These are phyloP conservation scores for Ceratocystiopsis brevicomis DNA, from an alignment of 2,329 filamentous ascomycete genomes.

Conservation along the genomic window DNA sequence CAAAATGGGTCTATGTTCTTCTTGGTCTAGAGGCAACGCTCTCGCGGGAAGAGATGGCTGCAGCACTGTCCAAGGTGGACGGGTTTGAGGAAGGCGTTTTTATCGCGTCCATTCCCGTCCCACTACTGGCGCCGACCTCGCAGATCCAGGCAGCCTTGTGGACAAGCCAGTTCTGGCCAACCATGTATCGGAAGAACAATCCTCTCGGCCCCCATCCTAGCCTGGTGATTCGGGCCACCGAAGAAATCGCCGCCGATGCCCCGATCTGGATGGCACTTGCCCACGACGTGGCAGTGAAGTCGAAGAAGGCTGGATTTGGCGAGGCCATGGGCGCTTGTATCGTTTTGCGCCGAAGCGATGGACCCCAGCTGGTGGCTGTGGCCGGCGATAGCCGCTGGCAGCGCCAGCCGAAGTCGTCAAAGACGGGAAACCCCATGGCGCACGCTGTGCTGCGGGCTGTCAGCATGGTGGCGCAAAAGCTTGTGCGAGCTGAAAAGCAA, in stretches of 20 bases:
- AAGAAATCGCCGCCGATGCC: slow-evolving; percentile 46
- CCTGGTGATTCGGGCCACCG: slow-evolving; percentile 49
- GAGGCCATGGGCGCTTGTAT: slow-evolving; percentile 58
- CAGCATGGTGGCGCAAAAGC: slow-evolving; percentile 59
- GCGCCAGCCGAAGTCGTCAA: slow-evolving; percentile 25
- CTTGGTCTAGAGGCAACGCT: slow-evolving; percentile 33
- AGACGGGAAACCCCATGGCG: slow-evolving; percentile 53
- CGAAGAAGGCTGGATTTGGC: slow-evolving; percentile 38
- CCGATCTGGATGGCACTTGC: slow-evolving; percentile 51
- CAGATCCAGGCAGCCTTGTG: slow-evolving; percentile 55
- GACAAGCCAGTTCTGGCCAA: slow-evolving; percentile 65
- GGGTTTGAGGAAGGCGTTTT: slow-evolving; percentile 32
- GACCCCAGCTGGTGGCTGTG: slow-evolving; percentile 44
- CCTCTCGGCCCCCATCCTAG: slow-evolving; percentile 69
- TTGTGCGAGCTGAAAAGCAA: slow-evolving; percentile 35
- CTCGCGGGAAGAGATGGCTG: slow-evolving; percentile 31
- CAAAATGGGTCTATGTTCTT: slow-evolving; percentile 40
- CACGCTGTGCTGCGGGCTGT: slow-evolving; percentile 64
- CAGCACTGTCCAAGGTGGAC: slow-evolving; percentile 28
- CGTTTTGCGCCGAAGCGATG: slow-evolving; percentile 38
- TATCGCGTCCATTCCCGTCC: slow-evolving; percentile 47
- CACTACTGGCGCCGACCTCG: slow-evolving; percentile 55
- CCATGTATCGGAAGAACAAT: slow-evolving; percentile 72
- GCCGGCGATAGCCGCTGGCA: slow-evolving; percentile 61
- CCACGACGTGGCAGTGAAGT: slow-evolving; percentile 40